These are phyloP conservation scores for Arabidopsis hybrid DNA, from an alignment of 441 rosid species.

Conservation along the genomic window DNA sequence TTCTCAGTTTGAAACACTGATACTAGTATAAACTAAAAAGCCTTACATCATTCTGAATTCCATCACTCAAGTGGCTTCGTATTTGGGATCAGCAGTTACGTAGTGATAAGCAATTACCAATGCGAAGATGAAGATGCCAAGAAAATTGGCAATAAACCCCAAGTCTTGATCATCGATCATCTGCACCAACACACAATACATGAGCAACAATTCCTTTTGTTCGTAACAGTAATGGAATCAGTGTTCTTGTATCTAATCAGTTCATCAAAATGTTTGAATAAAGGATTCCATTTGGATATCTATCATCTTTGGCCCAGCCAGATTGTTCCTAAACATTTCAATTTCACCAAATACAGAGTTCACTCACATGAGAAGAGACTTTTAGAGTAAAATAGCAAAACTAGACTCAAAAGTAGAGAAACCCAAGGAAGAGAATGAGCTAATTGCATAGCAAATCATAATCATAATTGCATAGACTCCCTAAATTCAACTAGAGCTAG, in stretches of 20 bases:
- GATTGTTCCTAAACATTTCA: conserved; percentile 1
- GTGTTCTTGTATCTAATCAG: conserved; percentile 11
- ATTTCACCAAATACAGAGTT: conserved; percentile 15
- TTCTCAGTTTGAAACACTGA: conserved; percentile 20
- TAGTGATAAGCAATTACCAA: conserved; percentile 84
- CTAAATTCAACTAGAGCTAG: conserved; percentile 2
- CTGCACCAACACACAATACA: conserved; percentile 49
- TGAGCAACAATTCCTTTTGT: neutral
- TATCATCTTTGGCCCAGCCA: neutral
- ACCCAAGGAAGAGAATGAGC: neutral
- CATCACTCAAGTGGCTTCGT: conserved; percentile 49
- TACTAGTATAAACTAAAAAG: conserved; percentile 1
- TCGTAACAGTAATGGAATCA: neutral
- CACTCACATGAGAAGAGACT: neutral
- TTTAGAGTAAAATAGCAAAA: neutral
- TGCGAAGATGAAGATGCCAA: conserved; percentile 78
- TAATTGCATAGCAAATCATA: conserved; percentile 5
- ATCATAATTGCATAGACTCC: too few relatives aligned
- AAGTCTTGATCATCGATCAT: conserved; percentile 86
- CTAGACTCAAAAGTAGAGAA: neutral
- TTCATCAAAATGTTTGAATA: neutral
- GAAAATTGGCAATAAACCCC: conserved; percentile 80
- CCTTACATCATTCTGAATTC: conserved; percentile 12
- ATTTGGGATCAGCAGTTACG: conserved; percentile 87
- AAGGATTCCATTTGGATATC: neutral